These are phyloP conservation scores for Vigna hirtella DNA, from an alignment of 306 rosid species.

Conservation along the genomic window DNA sequence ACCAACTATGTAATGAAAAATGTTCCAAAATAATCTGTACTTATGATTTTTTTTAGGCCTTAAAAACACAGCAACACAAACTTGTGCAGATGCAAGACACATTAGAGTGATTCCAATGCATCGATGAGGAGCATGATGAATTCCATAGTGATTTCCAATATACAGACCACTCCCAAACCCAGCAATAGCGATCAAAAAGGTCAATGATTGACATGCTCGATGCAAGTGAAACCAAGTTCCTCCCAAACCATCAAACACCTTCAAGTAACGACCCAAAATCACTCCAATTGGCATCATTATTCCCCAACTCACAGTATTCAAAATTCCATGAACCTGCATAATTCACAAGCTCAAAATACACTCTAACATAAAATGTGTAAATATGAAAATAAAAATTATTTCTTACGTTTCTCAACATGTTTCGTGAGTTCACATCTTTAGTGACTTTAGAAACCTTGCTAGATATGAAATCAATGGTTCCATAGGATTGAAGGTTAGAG, in stretches of 20 bases:
- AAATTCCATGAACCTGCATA: slow-evolving; percentile 45
- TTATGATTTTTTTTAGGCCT: slow-evolving; percentile 38
- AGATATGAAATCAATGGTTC: slow-evolving; percentile 37
- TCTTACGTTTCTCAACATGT: slow-evolving; percentile 25
- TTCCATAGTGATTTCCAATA: slow-evolving; percentile 12
- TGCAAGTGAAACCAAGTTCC: slow-evolving; percentile 44
- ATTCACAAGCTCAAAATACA: neutral
- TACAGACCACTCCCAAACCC: slow-evolving; percentile 36
- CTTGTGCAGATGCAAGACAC: slow-evolving; percentile 24
- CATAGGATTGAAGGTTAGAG: slow-evolving; percentile 41
- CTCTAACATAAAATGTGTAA: no score
- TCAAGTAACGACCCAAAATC: slow-evolving; percentile 46
- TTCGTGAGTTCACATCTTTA: neutral
- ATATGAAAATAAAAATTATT: no score
- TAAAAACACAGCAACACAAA: neutral
- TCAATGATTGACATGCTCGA: slow-evolving; percentile 14
- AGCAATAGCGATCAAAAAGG: slow-evolving; percentile 1
- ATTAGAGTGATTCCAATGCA: slow-evolving; percentile 42
- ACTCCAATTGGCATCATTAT: slow-evolving; percentile 49
- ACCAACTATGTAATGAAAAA: slow-evolving; percentile 33
- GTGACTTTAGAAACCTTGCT: slow-evolving; percentile 9
- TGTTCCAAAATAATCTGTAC: slow-evolving; percentile 30
- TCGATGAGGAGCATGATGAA: slow-evolving; percentile 35
- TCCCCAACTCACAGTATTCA: slow-evolving; percentile 53
- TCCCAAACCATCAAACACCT: slow-evolving; percentile 5